Base-by-base conservation (phyloP, 1,284 basidiomycete genomes). In the Pseudozyma hubeiensis region DNA sequence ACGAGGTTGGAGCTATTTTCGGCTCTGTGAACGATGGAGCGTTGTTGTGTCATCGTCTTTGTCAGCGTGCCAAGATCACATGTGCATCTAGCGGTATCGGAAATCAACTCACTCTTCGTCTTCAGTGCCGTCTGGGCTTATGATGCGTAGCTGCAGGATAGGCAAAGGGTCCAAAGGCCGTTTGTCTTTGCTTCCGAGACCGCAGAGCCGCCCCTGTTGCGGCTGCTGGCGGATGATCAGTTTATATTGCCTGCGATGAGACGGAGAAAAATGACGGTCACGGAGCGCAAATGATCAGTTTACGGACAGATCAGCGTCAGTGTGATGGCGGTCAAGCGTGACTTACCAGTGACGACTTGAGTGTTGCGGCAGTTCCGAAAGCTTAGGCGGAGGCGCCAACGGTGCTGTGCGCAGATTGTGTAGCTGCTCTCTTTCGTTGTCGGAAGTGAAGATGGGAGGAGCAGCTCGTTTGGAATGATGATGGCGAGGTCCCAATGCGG, bases 141-240 rank as follows among this genome's bases (percentile, higher is more conserved):
- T 19, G 16, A 79, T 48, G n/a, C 65, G 60, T 14, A 79, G 54
- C 48, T 79, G 74, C 4, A 79, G 39, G 58, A 79, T 79, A 1
- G 77, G 77, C 24, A 79, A 40, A 11, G 77, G 77, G 48, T 79
- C 77, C 16, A 79, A 35, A 6, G 75, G 75, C 11, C 77, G 59
- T 40, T 73, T 69, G 48, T 79, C 75, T 48, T 78, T 77, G 57
- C 61, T 71, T 31, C 77, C 74, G 8, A 79, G 62, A 3, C 70
- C 75, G 37, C 74, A 75, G 1, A 73, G 60, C 10, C 75, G 62
- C 4, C 77, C 77, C 34, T 73, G 71, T 33, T 59, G 51, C 46
- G 77, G 77, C 34, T 75, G 69, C 55, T 79, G 75, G 7, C 72
- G 65, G 4, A 78, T 64, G 33, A 53, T 74, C 9, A 79, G 60